phyloP scores from a whole-genome alignment of 148 eudicot species.

The Rhododendron ferrugineum region DNA sequence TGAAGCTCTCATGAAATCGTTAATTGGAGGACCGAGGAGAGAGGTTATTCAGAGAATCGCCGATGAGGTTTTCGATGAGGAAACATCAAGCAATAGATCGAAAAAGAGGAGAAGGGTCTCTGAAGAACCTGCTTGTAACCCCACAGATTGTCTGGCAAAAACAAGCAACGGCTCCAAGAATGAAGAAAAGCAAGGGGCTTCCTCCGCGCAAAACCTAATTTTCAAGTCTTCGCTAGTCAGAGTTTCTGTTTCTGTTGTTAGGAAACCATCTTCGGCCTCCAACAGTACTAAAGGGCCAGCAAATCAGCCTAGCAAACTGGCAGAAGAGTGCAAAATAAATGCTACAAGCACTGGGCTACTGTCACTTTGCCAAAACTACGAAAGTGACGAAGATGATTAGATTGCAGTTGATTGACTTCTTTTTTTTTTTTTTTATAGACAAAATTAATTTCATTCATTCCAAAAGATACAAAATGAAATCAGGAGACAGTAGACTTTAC shows the following conservation, averaged over 20 bases:
- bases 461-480: too few relatives aligned
- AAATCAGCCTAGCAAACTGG: slow-evolving; percentile 15
- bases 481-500: too few relatives aligned
- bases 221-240: slow-evolving; percentile 32
- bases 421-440: too few relatives aligned
- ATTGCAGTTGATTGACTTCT: too few relatives aligned
- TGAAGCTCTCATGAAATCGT: slow-evolving; percentile 73
- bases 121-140: too few relatives aligned
- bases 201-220: slow-evolving; percentile 15
- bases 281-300: slow-evolving; percentile 7
- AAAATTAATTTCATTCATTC: too few relatives aligned
- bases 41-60: slow-evolving; percentile 45
- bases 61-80: slow-evolving; percentile 72
- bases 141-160: too few relatives aligned
- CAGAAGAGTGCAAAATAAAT: slow-evolving; percentile 7
- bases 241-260: slow-evolving; percentile 29
- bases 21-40: slow-evolving; percentile 48
- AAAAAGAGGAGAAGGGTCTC: slow-evolving; percentile 41
- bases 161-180: slow-evolving; percentile 15
- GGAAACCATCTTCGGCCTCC: slow-evolving; percentile 23
- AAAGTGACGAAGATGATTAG: too few relatives aligned
- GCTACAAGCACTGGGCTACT: slow-evolving; percentile 30
- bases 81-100: slow-evolving; percentile 16
- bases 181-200: slow-evolving; percentile 15
- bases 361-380: slow-evolving; percentile 37